Evolutionary conservation across 768 basidiomycete genomes (phyloP).

Genomic region (Phanerochaete sordida): DNA sequence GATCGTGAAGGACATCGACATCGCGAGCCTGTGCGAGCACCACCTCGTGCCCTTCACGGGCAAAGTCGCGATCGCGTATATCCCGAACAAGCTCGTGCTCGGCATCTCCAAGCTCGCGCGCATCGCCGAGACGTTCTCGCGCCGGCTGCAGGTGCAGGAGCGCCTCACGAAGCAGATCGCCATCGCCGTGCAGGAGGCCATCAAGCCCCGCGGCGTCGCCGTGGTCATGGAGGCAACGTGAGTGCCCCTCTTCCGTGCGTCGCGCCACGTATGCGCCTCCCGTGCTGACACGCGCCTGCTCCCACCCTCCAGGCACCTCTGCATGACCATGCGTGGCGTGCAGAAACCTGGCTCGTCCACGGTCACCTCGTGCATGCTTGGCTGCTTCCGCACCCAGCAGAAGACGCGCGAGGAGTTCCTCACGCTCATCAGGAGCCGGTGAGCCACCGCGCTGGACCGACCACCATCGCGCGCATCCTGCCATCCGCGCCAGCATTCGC

Average conservation of each 20-base stretch:
- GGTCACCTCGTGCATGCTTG: slow-evolving; percentile 96
- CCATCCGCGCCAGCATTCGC: not conserved
- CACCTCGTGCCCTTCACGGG: slow-evolving; percentile 98
- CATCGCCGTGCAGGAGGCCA: slow-evolving; percentile 96
- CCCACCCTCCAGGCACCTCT: slow-evolving; percentile 72
- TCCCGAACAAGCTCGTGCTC: slow-evolving; percentile 91
- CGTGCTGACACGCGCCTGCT: not conserved
- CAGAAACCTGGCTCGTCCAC: slow-evolving; percentile 97
- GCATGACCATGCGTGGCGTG: slow-evolving; percentile 99
- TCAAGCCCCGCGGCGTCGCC: slow-evolving; percentile 95
- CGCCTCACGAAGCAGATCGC: slow-evolving; percentile 97
- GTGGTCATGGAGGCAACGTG: slow-evolving; percentile 99
- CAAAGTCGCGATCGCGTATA: slow-evolving; percentile 98
- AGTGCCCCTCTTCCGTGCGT: slow-evolving; percentile 29
- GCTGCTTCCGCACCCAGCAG: slow-evolving; percentile 97
- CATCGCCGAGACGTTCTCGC: slow-evolving; percentile 95
- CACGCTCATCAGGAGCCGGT: slow-evolving; percentile 65
- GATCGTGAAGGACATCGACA: slow-evolving; percentile 93
- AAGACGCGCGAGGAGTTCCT: slow-evolving; percentile 98
- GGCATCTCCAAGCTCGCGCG: slow-evolving; percentile 95
- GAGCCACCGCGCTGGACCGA: not conserved
- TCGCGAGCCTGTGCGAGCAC: slow-evolving; percentile 97
- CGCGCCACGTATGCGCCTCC: slow-evolving; percentile 4
- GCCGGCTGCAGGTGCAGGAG: slow-evolving; percentile 96
- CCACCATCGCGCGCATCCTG: not conserved